Base-by-base conservation (phyloP, 352 stramenopile genomes). In the Phytophthora fragariaefolia region DNA sequence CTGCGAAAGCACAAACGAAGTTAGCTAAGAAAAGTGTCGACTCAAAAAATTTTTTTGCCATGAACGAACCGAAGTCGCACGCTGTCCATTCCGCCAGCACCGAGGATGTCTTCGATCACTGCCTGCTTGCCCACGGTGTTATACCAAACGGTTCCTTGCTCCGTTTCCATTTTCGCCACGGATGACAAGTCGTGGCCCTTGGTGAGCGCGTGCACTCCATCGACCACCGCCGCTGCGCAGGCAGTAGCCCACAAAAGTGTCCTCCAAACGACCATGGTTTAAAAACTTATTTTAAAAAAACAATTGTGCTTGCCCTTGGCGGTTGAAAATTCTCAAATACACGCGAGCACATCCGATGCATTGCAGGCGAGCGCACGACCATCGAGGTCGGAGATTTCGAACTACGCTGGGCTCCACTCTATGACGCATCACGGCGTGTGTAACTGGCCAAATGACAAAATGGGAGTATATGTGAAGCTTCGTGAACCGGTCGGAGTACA, bases 111-210 rank as follows among this genome's bases (percentile, higher is more conserved):
- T 32, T 79, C 71, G 34, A 79, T 69, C 3, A 62, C 32, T 6
- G 47, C 34, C 42, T 66, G 52, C 10, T 63, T 74, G 24, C 66
- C 65, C 12, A 32, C 30, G 1, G 60, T 60, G 13, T 48, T 45
- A 28, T 74, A 72, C 70, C 70, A 77, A 9, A 61, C 51, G 1
- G 58, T 57, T 4, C 63, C 63, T n/a, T 75, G 42, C 6, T 66
- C 23, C 13, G 51, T 76, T 43, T 78, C 66, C 71, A 78, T 76
- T 36, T 69, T 40, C 4, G 46, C 36, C 0, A 48, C 66, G 0
- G 71, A 78, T 7, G 71, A 78, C 20, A 78, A 46, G 27, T 76
- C 71, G 40, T 78, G 66, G 23, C 71, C 71, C 36, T 76, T 75
- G 18, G 40, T 71, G 46, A 78, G 49, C 15, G 55, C 69, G 7